These are phyloP conservation scores for Kernera saxatilis DNA, from an alignment of 345 rosid species.

Conservation along the genomic window DNA sequence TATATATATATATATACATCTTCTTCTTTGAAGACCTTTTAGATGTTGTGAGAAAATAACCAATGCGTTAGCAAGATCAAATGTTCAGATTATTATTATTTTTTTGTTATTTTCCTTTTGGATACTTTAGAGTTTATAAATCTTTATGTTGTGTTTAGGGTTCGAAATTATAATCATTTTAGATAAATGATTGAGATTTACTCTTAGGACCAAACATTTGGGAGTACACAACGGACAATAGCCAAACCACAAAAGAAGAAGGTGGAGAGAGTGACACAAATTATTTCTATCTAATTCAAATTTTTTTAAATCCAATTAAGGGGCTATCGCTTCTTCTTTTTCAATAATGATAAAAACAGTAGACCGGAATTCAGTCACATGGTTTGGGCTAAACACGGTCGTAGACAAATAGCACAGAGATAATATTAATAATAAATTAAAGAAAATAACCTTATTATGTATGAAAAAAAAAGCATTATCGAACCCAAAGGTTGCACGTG, in stretches of 20 bases:
- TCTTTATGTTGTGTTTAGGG: neutral
- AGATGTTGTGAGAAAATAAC: neutral
- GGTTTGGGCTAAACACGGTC: slow-evolving; percentile 21
- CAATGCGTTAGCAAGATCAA: neutral
- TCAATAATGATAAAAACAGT: neutral
- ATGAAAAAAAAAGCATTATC: neutral
- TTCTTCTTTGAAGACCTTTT: neutral
- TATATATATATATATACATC: too few species aligned
- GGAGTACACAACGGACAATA: neutral
- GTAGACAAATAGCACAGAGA: slow-evolving; percentile 3
- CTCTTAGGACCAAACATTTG: neutral
- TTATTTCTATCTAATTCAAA: neutral
- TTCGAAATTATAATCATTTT: neutral
- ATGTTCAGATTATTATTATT: neutral
- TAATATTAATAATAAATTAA: neutral
- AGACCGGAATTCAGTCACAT: slow-evolving; percentile 17
- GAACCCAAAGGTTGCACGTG: slow-evolving; percentile 59
- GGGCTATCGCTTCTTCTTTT: neutral
- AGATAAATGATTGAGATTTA: neutral
- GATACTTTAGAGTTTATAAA: neutral
- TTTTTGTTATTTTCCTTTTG: too few species aligned
- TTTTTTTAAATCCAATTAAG: neutral
- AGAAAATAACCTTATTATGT: neutral
- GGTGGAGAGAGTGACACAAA: neutral
- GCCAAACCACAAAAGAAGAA: neutral